phyloP scores from a whole-genome alignment of 108 stramenopile genomes.

The Skeletonema costatum region DNA sequence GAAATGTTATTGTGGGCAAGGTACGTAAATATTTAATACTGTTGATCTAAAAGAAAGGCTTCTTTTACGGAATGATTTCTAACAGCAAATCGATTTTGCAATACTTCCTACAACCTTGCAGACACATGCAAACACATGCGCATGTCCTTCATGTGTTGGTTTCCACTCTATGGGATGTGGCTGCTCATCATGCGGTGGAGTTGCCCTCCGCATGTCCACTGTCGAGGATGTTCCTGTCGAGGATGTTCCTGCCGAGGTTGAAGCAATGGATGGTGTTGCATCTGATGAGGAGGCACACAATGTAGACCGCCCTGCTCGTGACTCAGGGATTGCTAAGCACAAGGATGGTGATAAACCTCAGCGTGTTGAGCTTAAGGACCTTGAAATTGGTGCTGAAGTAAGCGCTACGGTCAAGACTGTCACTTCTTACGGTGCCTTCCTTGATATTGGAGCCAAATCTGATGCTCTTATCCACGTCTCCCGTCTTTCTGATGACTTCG shows the following conservation, averaged over 20 bases:
- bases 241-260: slow-evolving; percentile 78
- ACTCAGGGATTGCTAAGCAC: slow-evolving; percentile 71
- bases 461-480: slow-evolving; percentile 96
- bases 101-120: neutral
- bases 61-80: neutral
- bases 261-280: slow-evolving; percentile 79
- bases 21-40: neutral
- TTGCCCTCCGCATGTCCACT: slow-evolving; percentile 54
- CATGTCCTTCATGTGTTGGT: slow-evolving; percentile 18
- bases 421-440: slow-evolving; percentile 90
- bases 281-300: slow-evolving; percentile 85
- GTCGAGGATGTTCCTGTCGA: too few relatives aligned
- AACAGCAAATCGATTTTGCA: neutral
- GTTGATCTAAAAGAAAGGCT: neutral
- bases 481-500: slow-evolving; percentile 86
- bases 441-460: slow-evolving; percentile 91
- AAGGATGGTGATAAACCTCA: slow-evolving; percentile 51
- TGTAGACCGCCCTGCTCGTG: slow-evolving; percentile 79
- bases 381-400: slow-evolving; percentile 83
- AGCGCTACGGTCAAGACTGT: slow-evolving; percentile 87
- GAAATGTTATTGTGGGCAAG: slow-evolving; percentile 8
- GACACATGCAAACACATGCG: slow-evolving; percentile 22
- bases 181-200: slow-evolving; percentile 44
- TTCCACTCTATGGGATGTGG: slow-evolving; percentile 13
- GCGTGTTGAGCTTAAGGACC: slow-evolving; percentile 71